Evolutionary conservation across 2,329 filamentous ascomycete genomes (phyloP).

Genomic region (Tolypocladium cylindrosporum): DNA sequence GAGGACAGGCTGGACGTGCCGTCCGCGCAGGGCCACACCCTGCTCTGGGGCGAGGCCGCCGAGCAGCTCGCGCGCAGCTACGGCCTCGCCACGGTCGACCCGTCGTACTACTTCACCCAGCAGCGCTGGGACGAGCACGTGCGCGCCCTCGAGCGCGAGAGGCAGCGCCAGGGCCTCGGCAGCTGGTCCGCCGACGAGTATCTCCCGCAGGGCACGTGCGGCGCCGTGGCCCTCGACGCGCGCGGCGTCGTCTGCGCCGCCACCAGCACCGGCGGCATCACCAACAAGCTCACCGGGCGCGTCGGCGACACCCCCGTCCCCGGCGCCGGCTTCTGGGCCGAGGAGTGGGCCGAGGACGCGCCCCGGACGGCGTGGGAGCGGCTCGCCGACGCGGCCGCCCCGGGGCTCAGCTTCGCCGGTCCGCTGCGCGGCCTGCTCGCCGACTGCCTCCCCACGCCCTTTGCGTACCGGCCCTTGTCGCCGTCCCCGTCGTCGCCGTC

Average conservation of each 20-base stretch:
- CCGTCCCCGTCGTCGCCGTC: background rate
- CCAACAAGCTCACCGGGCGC: slow-evolving; percentile 78
- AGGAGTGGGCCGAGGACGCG: slow-evolving; percentile 57
- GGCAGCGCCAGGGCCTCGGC: slow-evolving; percentile 24
- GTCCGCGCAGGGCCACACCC: slow-evolving; percentile 58
- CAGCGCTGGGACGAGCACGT: slow-evolving; percentile 70
- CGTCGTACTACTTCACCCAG: slow-evolving; percentile 70
- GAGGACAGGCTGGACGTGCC: slow-evolving; percentile 29
- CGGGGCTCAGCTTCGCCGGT: slow-evolving; percentile 14
- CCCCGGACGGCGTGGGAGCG: slow-evolving; percentile 6
- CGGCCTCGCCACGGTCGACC: slow-evolving; percentile 60
- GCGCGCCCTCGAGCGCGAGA: slow-evolving; percentile 44
- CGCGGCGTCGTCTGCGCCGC: slow-evolving; percentile 62
- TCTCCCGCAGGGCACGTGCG: slow-evolving; percentile 75
- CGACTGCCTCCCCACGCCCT: slow-evolving; percentile 49
- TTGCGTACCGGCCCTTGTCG: slow-evolving; percentile 24
- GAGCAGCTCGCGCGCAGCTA: slow-evolving; percentile 59
- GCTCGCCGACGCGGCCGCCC: background rate
- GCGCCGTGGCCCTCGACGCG: slow-evolving; percentile 71
- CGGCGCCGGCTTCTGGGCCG: slow-evolving; percentile 84
- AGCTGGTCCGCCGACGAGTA: slow-evolving; percentile 55
- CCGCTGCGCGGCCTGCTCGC: slow-evolving; percentile 39
- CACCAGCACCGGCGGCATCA: slow-evolving; percentile 66
- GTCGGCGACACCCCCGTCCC: slow-evolving; percentile 80
- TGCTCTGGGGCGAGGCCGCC: slow-evolving; percentile 56